Evolutionary conservation across 139 green algal species (phyloP).

Genomic region (Coelastrella sp.): DNA sequence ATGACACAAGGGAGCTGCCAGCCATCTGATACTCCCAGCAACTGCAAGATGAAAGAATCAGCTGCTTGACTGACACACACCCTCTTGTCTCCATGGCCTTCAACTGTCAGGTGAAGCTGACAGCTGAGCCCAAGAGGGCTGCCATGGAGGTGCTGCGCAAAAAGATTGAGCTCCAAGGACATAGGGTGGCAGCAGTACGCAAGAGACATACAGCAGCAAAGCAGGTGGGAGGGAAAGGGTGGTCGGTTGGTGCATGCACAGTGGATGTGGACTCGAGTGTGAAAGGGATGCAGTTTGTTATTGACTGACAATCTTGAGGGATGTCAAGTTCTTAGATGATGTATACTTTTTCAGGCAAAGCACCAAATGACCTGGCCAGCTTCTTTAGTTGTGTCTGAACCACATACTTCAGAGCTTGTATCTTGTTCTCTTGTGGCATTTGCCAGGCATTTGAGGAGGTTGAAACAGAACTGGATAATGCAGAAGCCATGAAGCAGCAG

Average conservation of each 20-base stretch:
- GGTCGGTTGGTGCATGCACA: not conserved
- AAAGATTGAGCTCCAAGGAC: slow-evolving; percentile 76
- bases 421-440: not conserved
- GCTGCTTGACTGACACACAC: not conserved
- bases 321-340: too few species aligned
- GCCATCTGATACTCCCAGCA: not conserved
- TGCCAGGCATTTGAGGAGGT: slow-evolving; percentile 41
- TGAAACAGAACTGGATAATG: slow-evolving; percentile 35
- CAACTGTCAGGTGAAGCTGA: slow-evolving; percentile 55
- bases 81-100: not conserved
- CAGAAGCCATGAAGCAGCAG: slow-evolving; percentile 57
- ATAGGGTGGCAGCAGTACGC: slow-evolving; percentile 52
- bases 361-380: too few species aligned
- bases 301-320: too few species aligned
- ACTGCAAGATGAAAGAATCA: not conserved
- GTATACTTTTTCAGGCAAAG: too few species aligned
- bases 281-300: too few species aligned
- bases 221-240: slow-evolving; percentile 43
- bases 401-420: too few species aligned
- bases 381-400: too few species aligned
- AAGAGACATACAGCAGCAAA: slow-evolving; percentile 49
- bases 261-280: not conserved
- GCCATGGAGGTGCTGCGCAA: slow-evolving; percentile 66
- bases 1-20: too few species aligned
- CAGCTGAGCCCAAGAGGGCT: slow-evolving; percentile 64